Evolutionary conservation across 495 filamentous ascomycete species (phyloP), one percentile per base, ranked within the genome.

Genomic region (Penicillium ucsense): DNA sequence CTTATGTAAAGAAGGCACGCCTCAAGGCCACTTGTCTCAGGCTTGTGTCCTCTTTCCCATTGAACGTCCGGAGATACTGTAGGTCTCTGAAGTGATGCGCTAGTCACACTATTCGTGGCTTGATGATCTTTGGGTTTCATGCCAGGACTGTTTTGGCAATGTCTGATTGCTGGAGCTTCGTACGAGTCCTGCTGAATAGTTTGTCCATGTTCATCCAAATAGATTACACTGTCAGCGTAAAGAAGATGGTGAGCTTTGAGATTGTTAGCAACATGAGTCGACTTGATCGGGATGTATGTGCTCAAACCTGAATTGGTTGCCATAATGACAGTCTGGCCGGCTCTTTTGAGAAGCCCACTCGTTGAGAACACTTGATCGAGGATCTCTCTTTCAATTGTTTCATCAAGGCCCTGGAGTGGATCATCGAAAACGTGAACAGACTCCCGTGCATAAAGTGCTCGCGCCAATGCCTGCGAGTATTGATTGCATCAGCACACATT

Each of bases 371-470:
- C 50, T 6, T 35, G 43, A 8, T 65, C 55, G 5, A 66, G 45
- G 3, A 68, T 54, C 12, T 41, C n/a, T 10, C 52, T 59, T 7
- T 60, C 57, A 11, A 76, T 75, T 45, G 73, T 66, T 8, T 71
- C 66, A 56, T 80, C 75, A 12, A 80, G 68, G 6, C 76, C 75
- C 8, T 68, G 74, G 0, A 80, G 56, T 7, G 68, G 70, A 53
- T 79, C 76, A 49, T 80, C 76, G 54, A 80, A 60, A 8, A 80
- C 47, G 1, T 76, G 55, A 34, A 78, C 66, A 36, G 72, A 65
- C 31, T 72, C 63, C 45, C 71, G 60, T 41, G 76, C 76, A 59
- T 78, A 80, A 34, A 79, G 68, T 28, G 77, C 77, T 11, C 77
- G 61, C 36, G 77, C 76, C 40, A 80, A 48, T 11, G 72, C 65